phyloP scores from a whole-genome alignment of 345 rosid species.

The Psidium friedrichsthalianum region DNA sequence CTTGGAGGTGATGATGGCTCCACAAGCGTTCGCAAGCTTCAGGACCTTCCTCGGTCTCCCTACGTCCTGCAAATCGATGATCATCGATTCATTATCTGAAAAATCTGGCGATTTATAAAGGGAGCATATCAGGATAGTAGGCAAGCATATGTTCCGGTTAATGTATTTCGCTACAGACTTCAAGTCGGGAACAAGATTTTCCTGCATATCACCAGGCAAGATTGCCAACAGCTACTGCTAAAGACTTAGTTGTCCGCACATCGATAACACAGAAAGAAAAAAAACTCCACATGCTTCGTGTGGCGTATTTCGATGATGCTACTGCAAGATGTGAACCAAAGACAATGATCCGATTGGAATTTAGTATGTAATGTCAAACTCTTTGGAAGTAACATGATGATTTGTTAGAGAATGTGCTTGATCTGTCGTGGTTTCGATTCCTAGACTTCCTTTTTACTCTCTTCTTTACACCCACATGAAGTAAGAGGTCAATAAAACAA shows the following conservation, averaged over 20 bases:
- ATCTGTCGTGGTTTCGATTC: background rate
- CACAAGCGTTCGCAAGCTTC: no score
- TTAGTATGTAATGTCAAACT: background rate
- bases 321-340: background rate
- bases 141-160: no score
- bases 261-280: background rate
- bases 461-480: background rate
- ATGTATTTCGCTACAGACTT: conserved; percentile 17
- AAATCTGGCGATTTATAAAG: no score
- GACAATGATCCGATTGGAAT: background rate
- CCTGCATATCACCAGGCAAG: background rate
- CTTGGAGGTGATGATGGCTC: no score
- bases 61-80: conserved; percentile 37
- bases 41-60: conserved; percentile 57
- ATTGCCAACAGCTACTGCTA: background rate
- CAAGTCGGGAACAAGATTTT: conserved; percentile 5
- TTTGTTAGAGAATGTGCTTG: background rate
- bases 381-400: background rate
- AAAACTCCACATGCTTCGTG: no score
- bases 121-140: no score
- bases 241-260: no score
- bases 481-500: background rate
- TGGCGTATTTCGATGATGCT: background rate
- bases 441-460: background rate
- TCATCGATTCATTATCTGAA: background rate